Evolutionary conservation across 768 basidiomycete genomes (phyloP).

Genomic region (Hebeloma cylindrosporum): DNA sequence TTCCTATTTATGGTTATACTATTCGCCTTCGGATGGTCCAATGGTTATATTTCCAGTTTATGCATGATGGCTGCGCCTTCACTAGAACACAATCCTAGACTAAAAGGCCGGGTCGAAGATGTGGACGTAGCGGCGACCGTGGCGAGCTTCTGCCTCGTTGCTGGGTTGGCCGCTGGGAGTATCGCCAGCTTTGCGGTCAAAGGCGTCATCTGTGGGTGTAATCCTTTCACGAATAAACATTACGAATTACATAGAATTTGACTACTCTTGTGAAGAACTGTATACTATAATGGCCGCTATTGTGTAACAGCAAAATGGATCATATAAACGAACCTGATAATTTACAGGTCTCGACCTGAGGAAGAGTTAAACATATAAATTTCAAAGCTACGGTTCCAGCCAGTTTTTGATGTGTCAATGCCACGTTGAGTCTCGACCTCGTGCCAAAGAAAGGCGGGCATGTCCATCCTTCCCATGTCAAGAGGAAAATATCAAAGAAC

Average conservation of each 20-base stretch:
- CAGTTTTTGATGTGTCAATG: too few relatives aligned
- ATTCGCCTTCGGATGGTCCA: constrained; percentile 71
- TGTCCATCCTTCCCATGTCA: too few relatives aligned
- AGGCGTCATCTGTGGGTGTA: constrained; percentile 65
- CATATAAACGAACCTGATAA: too few relatives aligned
- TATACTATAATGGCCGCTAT: too few relatives aligned
- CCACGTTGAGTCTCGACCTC: too few relatives aligned
- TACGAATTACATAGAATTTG: too few relatives aligned
- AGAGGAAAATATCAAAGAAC: too few relatives aligned
- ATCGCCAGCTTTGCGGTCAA: constrained; percentile 79
- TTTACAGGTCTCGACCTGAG: too few relatives aligned
- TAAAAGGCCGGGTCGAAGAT: constrained; percentile 70
- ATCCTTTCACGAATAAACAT: constrained; percentile 52
- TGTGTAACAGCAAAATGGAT: too few relatives aligned
- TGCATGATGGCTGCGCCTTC: constrained; percentile 86
- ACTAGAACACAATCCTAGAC: constrained; percentile 70
- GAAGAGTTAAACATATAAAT: too few relatives aligned
- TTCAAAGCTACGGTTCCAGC: too few relatives aligned
- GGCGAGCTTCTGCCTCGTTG: constrained; percentile 74
- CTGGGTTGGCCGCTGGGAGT: constrained; percentile 75
- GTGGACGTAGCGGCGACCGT: constrained; percentile 86
- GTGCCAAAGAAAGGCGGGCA: too few relatives aligned
- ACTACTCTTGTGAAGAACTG: not conserved
- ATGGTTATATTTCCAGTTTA: constrained; percentile 76
- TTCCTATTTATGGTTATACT: constrained; percentile 72